Evolutionary conservation across 129 eudicot genomes (phyloP), one percentile per base, ranked within the genome.

Genomic region (Helianthus annuus): DNA sequence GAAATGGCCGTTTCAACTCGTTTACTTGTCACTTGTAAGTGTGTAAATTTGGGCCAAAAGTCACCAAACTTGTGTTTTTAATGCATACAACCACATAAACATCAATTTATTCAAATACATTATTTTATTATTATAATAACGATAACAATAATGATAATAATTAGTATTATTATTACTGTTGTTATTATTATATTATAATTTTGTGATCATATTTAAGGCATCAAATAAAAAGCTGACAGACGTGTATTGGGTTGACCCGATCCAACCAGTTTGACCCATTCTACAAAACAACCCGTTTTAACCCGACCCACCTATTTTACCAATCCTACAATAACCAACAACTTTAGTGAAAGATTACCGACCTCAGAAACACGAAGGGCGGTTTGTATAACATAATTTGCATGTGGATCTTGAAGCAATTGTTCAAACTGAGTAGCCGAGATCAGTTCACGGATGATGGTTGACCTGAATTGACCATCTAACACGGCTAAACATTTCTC

Each of bases 351-450:
- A 13, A 71, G 59, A 78, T 75, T 62, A 71, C 87, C 62, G 10
- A 91, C 97, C 97, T 91, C 83, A 14, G 93, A 53, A 75, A 82
- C 69, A 27, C 80, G 85, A 72, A 91, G 91, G 17, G 96, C 93
- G 13, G 85, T 86, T 73, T 88, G 97, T 71, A 91, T 70, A 69
- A 91, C 97, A 68, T 88, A 91, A 60, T 91, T 91, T 56, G 93
- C 97, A 70, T 83, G 95, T 5, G 96, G 97, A 64, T 91, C 97
- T 78, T 88, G 93, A 78, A 91, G 84, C 83, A 88, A 54, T 65
- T 86, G 97, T 56, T 91, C 96, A 62, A 88, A 88, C 58, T 83
- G 84, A 68, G 78, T 52, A 3, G 88, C 89, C 53, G 85, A 82
- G 54, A 91, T 81, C 83, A 88, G 69, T 70, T 91, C 97, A 13